A percentile compares a stretch with the other conserved stretches of the same genome.
Evolutionary conservation across 2,329 filamentous ascomycete genomes (phyloP).

Genomic region (Pseudocercospora vitis): DNA sequence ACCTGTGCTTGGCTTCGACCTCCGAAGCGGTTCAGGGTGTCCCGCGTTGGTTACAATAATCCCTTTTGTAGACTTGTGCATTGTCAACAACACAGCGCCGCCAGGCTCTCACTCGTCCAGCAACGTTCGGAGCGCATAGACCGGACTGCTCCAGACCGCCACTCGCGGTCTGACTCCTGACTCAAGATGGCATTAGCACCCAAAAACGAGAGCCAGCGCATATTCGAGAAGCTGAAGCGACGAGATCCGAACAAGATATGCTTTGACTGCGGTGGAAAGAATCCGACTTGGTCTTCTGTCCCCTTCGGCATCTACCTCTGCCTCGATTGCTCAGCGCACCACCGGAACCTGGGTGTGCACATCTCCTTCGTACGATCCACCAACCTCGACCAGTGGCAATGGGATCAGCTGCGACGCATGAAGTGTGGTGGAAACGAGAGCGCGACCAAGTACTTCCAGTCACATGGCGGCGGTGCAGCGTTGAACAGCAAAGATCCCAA

Average conservation of each 20-base stretch:
- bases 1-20: no score
- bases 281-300: slow-evolving; percentile 90
- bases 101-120: no score
- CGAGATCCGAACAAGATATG: slow-evolving; percentile 98
- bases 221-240: slow-evolving; percentile 95
- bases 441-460: slow-evolving; percentile 96
- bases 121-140: no score
- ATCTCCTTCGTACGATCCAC: slow-evolving; percentile 99
- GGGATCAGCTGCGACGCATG: slow-evolving; percentile 96
- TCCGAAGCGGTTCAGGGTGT: no score
- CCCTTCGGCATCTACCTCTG: slow-evolving; percentile 97
- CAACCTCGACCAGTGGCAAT: slow-evolving; percentile 98
- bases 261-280: slow-evolving; percentile 97
- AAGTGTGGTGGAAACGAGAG: slow-evolving; percentile 98
- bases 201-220: slow-evolving; percentile 92
- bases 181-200: slow-evolving; percentile 64
- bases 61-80: no score
- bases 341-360: slow-evolving; percentile 96
- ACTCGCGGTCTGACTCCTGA: slow-evolving; percentile 2
- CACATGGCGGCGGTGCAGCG: slow-evolving; percentile 89
- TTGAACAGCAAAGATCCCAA: slow-evolving; percentile 95
- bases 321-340: slow-evolving; percentile 94
- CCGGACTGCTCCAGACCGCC: not conserved
- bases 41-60: no score
- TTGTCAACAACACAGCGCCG: no score